Evolutionary conservation across 1,284 basidiomycete species (phyloP).

Genomic region (Anthracocystis panici-leucophaei): DNA sequence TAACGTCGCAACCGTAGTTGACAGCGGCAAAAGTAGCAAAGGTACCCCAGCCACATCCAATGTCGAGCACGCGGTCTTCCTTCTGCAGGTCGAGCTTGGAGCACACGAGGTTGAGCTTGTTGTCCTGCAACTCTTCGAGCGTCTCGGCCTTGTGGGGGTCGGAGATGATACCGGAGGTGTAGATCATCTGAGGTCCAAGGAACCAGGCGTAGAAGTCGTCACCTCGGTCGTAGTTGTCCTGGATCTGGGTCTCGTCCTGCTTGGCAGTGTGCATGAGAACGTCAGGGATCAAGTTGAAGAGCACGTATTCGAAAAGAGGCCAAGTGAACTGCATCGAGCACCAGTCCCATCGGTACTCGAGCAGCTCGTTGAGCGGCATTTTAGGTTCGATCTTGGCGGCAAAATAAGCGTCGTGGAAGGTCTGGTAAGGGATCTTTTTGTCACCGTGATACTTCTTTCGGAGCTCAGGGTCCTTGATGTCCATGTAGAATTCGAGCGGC

Average conservation of each 20-base stretch:
- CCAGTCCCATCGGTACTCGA: constrained; percentile 97
- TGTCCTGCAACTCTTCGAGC: constrained; percentile 96
- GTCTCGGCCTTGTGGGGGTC: constrained; percentile 83
- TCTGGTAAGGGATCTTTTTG: constrained; percentile 96
- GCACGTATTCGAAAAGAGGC: constrained; percentile 93
- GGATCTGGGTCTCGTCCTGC: constrained; percentile 95
- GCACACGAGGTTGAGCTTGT: constrained; percentile 95
- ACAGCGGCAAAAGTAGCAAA: constrained; percentile 93
- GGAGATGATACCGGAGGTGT: constrained; percentile 90
- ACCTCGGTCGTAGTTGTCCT: constrained; percentile 93
- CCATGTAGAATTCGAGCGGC: constrained; percentile 85
- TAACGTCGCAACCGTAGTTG: constrained; percentile 94
- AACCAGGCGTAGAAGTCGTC: constrained; percentile 77
- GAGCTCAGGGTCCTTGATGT: constrained; percentile 85
- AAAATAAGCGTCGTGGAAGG: constrained; percentile 98
- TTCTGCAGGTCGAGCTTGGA: constrained; percentile 90
- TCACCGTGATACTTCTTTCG: constrained; percentile 79
- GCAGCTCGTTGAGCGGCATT: constrained; percentile 89
- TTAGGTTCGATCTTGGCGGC: constrained; percentile 96
- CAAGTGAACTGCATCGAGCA: constrained; percentile 84
- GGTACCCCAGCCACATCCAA: constrained; percentile 99
- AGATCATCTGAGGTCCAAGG: constrained; percentile 95
- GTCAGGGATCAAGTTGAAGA: constrained; percentile 88
- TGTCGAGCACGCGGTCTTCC: constrained; percentile 85
- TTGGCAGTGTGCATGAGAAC: constrained; percentile 88